Evolutionary conservation across 768 basidiomycete genomes (phyloP), one percentile per base, ranked within the genome.

Genomic region (Pleurotus salmoneostramineus): DNA sequence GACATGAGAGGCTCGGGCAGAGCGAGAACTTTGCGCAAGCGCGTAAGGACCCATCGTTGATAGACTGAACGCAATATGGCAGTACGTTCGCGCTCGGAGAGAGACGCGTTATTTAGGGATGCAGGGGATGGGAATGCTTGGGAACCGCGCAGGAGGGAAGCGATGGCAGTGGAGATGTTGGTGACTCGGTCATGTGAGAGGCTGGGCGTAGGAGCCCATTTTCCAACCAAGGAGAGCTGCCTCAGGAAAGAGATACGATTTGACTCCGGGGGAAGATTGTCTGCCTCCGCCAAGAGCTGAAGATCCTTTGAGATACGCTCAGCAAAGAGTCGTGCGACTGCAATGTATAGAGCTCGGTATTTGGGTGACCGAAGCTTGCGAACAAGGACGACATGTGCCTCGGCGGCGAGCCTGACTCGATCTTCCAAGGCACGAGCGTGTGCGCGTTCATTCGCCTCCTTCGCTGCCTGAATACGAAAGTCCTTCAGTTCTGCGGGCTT

Each of bases 131-230:
- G 51, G 3, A 60, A 37, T 17, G 68, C 62, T 5, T 75, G 73
- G 0, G 69, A 63, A 3, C 71, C 67, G 60, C 78, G 77, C 10
- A 91, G 72, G 50, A 85, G 75, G 12, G 81, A 70, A 12, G 75
- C 71, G 46, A 91, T 79, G 36, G 87, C 87, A 0, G 88, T 84
- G 5, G 83, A 68, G 61, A 91, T 83, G 66, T 86, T 85, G 3
- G 84, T 85, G 57, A 77, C 72, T 10, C 80, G 77, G 63, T 90
- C 89, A 55, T 89, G 88, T 3, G 83, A 75, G 3, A 74, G 71
- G 3, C 67, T 74, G 7, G 83, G 82, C 2, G 82, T 80, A 0
- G 89, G 88, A 0, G 87, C 87, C 88, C 88, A 91, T 67, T 90
- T 91, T 1, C 77, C 77, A 0, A 79, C 85, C 11, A 88, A 77